These are phyloP conservation scores for Centaurea solstitialis DNA, from an alignment of 129 eudicot species.

Conservation along the genomic window DNA sequence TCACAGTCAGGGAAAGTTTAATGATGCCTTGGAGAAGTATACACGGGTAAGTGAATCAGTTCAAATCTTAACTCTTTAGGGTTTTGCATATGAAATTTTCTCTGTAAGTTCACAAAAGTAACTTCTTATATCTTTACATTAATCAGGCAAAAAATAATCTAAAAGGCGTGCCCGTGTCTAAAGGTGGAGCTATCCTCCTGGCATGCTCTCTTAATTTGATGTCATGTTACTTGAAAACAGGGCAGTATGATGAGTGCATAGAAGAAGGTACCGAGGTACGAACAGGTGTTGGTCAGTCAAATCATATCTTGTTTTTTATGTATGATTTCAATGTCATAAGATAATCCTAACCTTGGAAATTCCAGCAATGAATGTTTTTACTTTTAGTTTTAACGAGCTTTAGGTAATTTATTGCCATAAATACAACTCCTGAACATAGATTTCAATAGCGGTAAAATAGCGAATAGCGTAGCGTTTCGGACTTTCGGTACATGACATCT, in stretches of 20 bases:
- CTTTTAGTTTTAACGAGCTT: not conserved
- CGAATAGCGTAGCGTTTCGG: too few species aligned
- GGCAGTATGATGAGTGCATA: constrained; percentile 81
- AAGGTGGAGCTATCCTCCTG: constrained; percentile 59
- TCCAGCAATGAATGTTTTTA: not conserved
- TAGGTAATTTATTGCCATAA: not conserved
- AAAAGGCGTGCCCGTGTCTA: constrained; percentile 68
- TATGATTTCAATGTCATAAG: not conserved
- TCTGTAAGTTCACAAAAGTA: not conserved
- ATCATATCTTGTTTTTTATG: not conserved
- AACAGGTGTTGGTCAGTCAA: not conserved
- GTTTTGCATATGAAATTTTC: constrained; percentile 11
- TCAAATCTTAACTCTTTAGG: not conserved
- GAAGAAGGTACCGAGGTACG: constrained; percentile 93
- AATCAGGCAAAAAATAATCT: constrained; percentile 87
- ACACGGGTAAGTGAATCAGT: constrained; percentile 57
- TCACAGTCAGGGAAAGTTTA: constrained; percentile 83
- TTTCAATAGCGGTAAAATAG: too few species aligned
- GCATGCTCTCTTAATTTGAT: constrained; percentile 94
- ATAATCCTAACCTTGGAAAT: not conserved
- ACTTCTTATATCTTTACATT: constrained; percentile 3
- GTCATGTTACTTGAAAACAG: constrained; percentile 95
- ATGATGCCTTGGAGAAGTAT: constrained; percentile 78
- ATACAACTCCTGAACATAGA: not conserved
- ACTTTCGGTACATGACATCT: too few species aligned